A percentile compares a stretch with the other conserved stretches of the same genome.
Conservation (phyloP, 148 eudicot genomes). For the Fallopia convolvulus region DNA sequence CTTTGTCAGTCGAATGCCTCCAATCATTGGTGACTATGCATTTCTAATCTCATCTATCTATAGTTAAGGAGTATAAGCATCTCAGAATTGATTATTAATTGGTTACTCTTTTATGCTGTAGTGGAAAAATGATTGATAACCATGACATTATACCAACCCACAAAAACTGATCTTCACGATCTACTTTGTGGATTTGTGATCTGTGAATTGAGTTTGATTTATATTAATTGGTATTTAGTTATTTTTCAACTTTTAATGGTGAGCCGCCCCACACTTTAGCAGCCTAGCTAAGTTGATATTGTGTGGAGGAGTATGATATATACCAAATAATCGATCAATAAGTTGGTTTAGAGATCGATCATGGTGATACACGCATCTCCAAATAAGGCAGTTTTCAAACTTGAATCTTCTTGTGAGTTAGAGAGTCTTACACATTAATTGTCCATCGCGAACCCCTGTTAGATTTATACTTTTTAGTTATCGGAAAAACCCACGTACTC, state of each 20-base stretch:
- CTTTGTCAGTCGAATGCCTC: not conserved
- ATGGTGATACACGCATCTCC: no score
- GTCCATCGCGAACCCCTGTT: no score
- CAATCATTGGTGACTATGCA: not conserved
- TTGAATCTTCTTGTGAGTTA: no score
- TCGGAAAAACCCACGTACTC: no score
- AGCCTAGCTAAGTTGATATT: no score
- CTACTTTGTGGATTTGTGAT: not conserved
- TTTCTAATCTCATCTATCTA: not conserved
- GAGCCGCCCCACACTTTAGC: no score
- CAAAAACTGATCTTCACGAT: not conserved
- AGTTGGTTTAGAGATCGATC: no score
- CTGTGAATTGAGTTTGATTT: not conserved
- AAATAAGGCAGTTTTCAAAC: no score
- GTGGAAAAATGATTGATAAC: not conserved
- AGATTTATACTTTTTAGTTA: no score
- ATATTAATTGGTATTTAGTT: not conserved
- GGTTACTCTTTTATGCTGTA: not conserved
- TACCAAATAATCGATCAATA: no score
- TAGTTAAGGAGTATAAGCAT: not conserved
- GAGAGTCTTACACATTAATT: no score
- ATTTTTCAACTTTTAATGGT: not conserved
- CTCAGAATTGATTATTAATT: not conserved
- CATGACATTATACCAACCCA: not conserved
- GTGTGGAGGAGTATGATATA: no score